Base-by-base conservation (phyloP, 2,329 filamentous ascomycete genomes). In the Lachnellula cervina region DNA sequence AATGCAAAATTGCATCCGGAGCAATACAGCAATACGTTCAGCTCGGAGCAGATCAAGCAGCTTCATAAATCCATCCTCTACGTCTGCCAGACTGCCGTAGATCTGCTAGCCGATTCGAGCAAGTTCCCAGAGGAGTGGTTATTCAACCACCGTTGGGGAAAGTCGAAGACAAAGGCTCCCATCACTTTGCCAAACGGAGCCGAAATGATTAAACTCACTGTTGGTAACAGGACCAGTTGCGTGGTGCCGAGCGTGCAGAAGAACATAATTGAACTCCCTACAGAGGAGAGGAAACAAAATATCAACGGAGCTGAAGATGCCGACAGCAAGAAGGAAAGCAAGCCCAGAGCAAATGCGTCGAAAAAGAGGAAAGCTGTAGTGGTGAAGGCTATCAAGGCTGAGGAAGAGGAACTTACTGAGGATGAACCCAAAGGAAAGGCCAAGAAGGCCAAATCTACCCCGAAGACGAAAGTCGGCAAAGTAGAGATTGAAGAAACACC, bases 181-280 rank as follows among this genome's bases (percentile, higher is more conserved):
- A 82, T 80, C 4, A 80, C 79, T 49, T 73, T 97, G 28, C 93
- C 93, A 0, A 95, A 84, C 61, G 94, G 94, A 0, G 87, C 91
- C 60, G 91, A 88, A 71, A 86, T 97, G 46, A 84, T 85, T 0
- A 94, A 93, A 67, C 73, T 97, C 49, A 97, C 88, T 0, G 93
- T 97, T 0, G 93, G 93, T 0, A 92, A 93, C 2, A 79, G 94
- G 46, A 97, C 94, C 3, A 96, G 90, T 67, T 96, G 92, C 48
- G 87, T 93, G 51, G 90, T 95, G 0, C 91, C 91, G 0, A 83
- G 79, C 13, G 74, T 94, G 28, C 94, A 97, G 75, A 96, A 91
- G 76, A 96, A 96, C 77, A 68, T 66, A 3, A 67, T 67, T 7
- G 49, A 59, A 28, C 62, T 66, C 19, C 63, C 66, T 28, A 64